Evolutionary conservation across 2,329 filamentous ascomycete species (phyloP), one percentile per base, ranked within the genome.

Genomic region (Clarireedia sp.): DNA sequence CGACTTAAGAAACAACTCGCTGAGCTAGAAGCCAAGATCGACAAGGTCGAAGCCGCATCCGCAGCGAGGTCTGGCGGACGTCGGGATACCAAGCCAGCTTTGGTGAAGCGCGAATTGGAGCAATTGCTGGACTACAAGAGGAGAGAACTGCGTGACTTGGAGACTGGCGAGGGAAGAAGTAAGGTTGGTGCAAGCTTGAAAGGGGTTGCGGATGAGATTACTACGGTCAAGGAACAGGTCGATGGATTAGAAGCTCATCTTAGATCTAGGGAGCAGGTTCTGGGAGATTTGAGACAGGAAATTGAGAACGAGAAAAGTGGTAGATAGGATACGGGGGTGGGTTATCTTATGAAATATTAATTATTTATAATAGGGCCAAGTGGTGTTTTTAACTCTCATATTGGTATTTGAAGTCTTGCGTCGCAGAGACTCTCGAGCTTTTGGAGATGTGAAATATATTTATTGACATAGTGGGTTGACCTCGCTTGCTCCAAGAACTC

Each of bases 121-220:
- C 89, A 96, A 74, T 73, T 99, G 71, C 77, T 99, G 44, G 94
- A 99, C 68, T 97, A 95, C 72, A 99, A 99, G 81, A 78, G 89
- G 69, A 83, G 83, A 67, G 86, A 85, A 75, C 76, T 92, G 69
- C 78, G 82, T 63, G 90, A 87, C 50, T 67, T 90, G 71, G 86
- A 94, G 72, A 80, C 83, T 60, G 88, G 87, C 29, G 79, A 81
- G 54, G 84, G 81, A 60, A 85, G 79, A 73, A 82, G 75, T 51
- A 83, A 84, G 66, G 81, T 80, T 7, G 90, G 89, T 0, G 82
- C 85, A 60, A 81, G 80, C 59, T 70, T 97, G 58, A 87, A 90
- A 72, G 83, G 85, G 38, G 83, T 96, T 43, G 76, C 82, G 56
- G 91, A 95, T 38, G 94, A 99, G 72, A 80, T 99, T 68, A 81